phyloP scores from a whole-genome alignment of 768 basidiomycete genomes.

The Kondoa subrosea region DNA sequence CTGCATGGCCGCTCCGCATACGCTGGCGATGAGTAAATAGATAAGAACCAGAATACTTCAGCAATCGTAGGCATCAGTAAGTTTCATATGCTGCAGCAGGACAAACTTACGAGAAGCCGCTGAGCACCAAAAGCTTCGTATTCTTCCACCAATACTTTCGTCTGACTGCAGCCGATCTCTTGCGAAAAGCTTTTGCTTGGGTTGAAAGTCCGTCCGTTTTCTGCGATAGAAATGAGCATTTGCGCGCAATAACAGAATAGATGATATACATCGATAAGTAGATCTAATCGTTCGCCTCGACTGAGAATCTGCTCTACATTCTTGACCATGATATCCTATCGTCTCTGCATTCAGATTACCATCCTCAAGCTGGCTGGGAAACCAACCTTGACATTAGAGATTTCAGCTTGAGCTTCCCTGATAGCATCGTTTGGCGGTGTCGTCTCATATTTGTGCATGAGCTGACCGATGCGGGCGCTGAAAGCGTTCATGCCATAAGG shows the following conservation, averaged over 20 bases:
- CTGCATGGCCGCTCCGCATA: slow-evolving; percentile 53
- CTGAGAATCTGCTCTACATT: slow-evolving; percentile 92
- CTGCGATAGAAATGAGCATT: no score
- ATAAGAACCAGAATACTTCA: slow-evolving; percentile 47
- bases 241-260: slow-evolving; percentile 56
- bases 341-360: no score
- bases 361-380: neutral
- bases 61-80: neutral
- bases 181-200: slow-evolving; percentile 71
- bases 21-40: slow-evolving; percentile 70
- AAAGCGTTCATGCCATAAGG: slow-evolving; percentile 34
- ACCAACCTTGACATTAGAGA: slow-evolving; percentile 42
- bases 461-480: slow-evolving; percentile 31
- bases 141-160: slow-evolving; percentile 37
- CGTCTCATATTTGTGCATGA: slow-evolving; percentile 60
- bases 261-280: slow-evolving; percentile 51
- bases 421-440: slow-evolving; percentile 70
- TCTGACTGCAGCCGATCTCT: slow-evolving; percentile 25
- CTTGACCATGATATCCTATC: slow-evolving; percentile 43
- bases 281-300: slow-evolving; percentile 84
- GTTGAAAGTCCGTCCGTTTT: slow-evolving; percentile 79
- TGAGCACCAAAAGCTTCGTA: slow-evolving; percentile 38
- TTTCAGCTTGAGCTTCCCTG: slow-evolving; percentile 67
- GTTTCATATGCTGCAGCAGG: slow-evolving; percentile 25
- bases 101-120: slow-evolving; percentile 40